Percentiles rank a stretch among this genome's conserved stretches.
Conservation (phyloP, 257 asterid genomes). For the Plectranthus barbatus region DNA sequence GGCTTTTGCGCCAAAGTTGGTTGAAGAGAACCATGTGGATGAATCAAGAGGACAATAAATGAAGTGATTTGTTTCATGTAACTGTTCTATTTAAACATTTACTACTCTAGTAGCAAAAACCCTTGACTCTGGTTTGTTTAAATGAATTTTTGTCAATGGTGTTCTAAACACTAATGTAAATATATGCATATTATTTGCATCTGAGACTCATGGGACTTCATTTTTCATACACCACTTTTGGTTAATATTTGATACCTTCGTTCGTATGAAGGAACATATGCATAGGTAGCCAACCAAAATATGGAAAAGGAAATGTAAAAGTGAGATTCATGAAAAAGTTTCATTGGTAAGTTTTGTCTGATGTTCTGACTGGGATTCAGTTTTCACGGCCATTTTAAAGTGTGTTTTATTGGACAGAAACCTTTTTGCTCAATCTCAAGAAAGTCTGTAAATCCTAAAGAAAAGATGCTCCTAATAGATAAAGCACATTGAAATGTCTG, state of each 20-base stretch:
- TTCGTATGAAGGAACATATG: too few species aligned
- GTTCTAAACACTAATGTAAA: not conserved
- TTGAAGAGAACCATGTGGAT: conserved; percentile 22
- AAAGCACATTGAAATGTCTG: not conserved
- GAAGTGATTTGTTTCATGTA: conserved; percentile 7
- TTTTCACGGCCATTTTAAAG: not conserved
- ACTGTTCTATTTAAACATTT: conserved; percentile 21
- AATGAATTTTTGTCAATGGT: too few species aligned
- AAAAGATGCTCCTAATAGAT: not conserved
- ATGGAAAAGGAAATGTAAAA: too few species aligned
- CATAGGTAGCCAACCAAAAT: too few species aligned
- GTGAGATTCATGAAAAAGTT: too few species aligned
- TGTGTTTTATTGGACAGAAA: not conserved
- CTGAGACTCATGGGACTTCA: not conserved
- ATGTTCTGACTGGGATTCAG: too few species aligned
- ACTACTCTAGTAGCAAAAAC: conserved; percentile 16
- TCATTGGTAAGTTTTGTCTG: too few species aligned
- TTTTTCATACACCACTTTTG: too few species aligned
- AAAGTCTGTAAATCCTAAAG: not conserved
- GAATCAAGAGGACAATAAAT: conserved; percentile 6
- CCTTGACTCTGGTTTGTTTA: conserved; percentile 21
- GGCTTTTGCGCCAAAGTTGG: conserved; percentile 18
- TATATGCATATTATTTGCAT: conserved; percentile 6
- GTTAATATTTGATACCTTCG: not conserved
- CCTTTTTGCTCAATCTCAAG: not conserved